These are phyloP conservation scores for Calycina herbarum DNA, from an alignment of 2,329 filamentous ascomycete genomes.

Conservation along the genomic window DNA sequence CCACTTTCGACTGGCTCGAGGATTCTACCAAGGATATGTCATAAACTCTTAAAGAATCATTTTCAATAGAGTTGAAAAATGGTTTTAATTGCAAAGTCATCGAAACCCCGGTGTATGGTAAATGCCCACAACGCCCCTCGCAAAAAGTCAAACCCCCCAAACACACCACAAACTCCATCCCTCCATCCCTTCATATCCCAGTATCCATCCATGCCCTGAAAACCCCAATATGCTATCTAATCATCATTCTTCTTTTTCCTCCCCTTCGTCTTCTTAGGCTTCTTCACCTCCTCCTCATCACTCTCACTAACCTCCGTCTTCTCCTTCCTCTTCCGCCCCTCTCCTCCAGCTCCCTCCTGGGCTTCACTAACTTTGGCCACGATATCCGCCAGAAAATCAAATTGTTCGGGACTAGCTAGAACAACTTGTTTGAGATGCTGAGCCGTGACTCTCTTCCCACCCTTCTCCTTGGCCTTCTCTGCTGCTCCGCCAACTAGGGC, in stretches of 20 bases:
- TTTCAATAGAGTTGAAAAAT: constrained; percentile 15
- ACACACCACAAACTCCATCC: neutral
- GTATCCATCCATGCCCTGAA: neutral
- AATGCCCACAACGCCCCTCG: neutral
- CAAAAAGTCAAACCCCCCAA: neutral
- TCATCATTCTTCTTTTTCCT: constrained; percentile 28
- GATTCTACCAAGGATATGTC: no score
- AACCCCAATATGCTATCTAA: neutral
- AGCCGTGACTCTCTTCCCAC: constrained; percentile 86
- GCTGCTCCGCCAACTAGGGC: constrained; percentile 87
- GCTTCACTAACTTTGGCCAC: constrained; percentile 76
- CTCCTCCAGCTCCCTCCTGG: constrained; percentile 33
- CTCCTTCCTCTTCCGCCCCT: constrained; percentile 29
- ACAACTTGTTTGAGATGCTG: constrained; percentile 91
- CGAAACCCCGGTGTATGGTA: neutral
- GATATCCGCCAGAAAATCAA: constrained; percentile 91
- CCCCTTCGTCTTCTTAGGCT: constrained; percentile 34
- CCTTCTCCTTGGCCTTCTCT: constrained; percentile 76
- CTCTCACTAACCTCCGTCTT: constrained; percentile 22
- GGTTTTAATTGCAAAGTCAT: constrained; percentile 2
- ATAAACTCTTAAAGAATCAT: no score
- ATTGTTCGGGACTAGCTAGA: constrained; percentile 76
- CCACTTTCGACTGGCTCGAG: no score
- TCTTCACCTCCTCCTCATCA: constrained; percentile 29
- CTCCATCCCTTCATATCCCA: neutral